phyloP scores from a whole-genome alignment of 2,329 filamentous ascomycete genomes.

The Arthrobotrys conoides region DNA sequence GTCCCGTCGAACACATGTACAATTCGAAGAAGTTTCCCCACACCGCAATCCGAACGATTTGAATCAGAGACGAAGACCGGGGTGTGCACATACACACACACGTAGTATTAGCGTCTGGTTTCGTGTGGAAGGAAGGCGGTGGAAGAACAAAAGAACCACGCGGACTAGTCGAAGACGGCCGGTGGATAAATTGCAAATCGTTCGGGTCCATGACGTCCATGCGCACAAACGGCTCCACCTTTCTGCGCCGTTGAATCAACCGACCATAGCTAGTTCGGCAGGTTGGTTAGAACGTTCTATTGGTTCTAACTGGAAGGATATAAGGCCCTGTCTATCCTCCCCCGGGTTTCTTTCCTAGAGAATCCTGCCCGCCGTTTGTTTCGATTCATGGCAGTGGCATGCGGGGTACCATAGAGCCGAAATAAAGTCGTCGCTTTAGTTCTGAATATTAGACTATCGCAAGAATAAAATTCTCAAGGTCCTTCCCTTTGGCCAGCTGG shows the following conservation, averaged over 20 bases:
- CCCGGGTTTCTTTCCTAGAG: conserved; percentile 21
- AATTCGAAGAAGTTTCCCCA: conserved; percentile 38
- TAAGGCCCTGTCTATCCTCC: conserved; percentile 48
- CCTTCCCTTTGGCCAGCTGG: background rate
- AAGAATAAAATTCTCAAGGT: background rate
- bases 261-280: background rate
- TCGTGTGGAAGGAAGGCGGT: conserved; percentile 12
- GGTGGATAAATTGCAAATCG: conserved; percentile 13
- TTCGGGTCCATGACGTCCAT: conserved; percentile 8
- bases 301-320: conserved; percentile 27
- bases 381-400: conserved; percentile 32
- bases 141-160: conserved; percentile 6
- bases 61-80: conserved; percentile 9
- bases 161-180: conserved; percentile 1
- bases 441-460: background rate
- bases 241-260: conserved; percentile 19
- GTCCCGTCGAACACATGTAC: conserved; percentile 28
- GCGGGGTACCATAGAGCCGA: conserved; percentile 33
- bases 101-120: background rate
- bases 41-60: conserved; percentile 25
- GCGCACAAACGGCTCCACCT: conserved; percentile 39
- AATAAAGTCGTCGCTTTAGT: conserved; percentile 8
- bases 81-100: conserved; percentile 1
- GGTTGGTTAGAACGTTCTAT: too few species aligned
- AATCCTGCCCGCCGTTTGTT: conserved; percentile 23